Base-by-base conservation (phyloP, 2,329 filamentous ascomycete genomes). In the Podosphaera aphanis region DNA sequence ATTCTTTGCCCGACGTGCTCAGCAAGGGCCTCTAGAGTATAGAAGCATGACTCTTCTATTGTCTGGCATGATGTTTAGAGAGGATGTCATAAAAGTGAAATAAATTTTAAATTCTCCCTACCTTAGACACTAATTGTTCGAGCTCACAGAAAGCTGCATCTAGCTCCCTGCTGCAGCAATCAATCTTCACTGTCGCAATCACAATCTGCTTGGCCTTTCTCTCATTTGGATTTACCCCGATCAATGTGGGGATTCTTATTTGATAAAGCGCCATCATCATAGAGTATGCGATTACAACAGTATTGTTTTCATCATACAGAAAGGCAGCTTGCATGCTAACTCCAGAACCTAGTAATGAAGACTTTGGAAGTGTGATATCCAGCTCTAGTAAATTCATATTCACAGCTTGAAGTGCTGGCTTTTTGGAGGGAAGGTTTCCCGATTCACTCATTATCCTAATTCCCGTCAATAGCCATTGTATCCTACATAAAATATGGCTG, bases 201-300 rank as follows among this genome's bases (percentile, higher is more conserved):
- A 83, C 68, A 44, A 78, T 68, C 61, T 85, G 80, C 60, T 74
- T 79, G 2, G 66, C 69, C 31, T 62, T 51, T 50, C 81, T 65
- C 66, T 86, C 81, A 54, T 84, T 79, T 19, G 64, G 59, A 54
- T 86, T 84, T 23, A 86, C 71, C 0, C 81, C 81, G 41, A 86
- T 72, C 43, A 86, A 59, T 27, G 73, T 75, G 21, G 79, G 77
- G 8, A 83, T 66, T 33, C 67, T 67, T 44, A 85, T 58, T 18
- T 70, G 67, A 41, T 68, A 66, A 7, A 83, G 58, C 57, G 33
- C 56, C 48, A 49, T 50, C 50, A 43, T 56, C 46, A 53, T 60
- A 18, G 60, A 58, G 23, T 52, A 52, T 2, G 51, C 51, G 44
- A 58, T 48, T 3, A 49, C 46, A 6, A 48, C 45, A 5, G 48